phyloP scores from a whole-genome alignment of 306 rosid species.

The Sicyos baderoa region DNA sequence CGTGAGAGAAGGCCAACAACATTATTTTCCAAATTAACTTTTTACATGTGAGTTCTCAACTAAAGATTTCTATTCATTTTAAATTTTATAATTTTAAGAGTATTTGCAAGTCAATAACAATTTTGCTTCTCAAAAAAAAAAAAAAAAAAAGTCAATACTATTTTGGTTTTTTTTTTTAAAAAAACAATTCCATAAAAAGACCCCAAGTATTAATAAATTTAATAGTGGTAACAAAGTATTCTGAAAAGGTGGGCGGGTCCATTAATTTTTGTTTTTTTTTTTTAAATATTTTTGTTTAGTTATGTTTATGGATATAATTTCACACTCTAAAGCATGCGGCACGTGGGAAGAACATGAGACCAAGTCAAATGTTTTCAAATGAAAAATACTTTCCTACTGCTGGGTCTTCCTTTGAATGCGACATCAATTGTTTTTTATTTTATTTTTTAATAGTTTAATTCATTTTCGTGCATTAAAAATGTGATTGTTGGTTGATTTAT shows the following conservation, averaged over 20 bases:
- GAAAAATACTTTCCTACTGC: background rate
- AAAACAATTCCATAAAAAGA: background rate
- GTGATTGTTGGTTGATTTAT: background rate
- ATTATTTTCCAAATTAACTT: background rate
- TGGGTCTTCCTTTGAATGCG: slow-evolving; percentile 9
- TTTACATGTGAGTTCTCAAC: background rate
- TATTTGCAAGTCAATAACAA: slow-evolving; percentile 13
- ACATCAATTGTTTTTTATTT: background rate
- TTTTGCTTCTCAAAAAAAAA: too few relatives aligned
- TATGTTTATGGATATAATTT: background rate
- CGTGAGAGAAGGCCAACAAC: background rate
- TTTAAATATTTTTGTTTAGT: too few relatives aligned
- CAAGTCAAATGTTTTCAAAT: slow-evolving; percentile 20
- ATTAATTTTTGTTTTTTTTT: background rate
- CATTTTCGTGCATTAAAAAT: slow-evolving; percentile 11
- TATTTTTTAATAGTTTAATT: background rate
- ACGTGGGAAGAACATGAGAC: slow-evolving; percentile 16
- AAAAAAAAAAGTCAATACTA: too few relatives aligned
- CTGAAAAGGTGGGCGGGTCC: slow-evolving; percentile 15
- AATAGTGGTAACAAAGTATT: background rate
- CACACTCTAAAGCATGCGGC: slow-evolving; percentile 1
- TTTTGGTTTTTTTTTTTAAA: background rate
- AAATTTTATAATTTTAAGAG: background rate
- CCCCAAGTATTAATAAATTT: background rate
- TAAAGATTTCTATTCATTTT: background rate